Conservation (phyloP, 1,284 basidiomycete species). For the Puccinia horiana region DNA sequence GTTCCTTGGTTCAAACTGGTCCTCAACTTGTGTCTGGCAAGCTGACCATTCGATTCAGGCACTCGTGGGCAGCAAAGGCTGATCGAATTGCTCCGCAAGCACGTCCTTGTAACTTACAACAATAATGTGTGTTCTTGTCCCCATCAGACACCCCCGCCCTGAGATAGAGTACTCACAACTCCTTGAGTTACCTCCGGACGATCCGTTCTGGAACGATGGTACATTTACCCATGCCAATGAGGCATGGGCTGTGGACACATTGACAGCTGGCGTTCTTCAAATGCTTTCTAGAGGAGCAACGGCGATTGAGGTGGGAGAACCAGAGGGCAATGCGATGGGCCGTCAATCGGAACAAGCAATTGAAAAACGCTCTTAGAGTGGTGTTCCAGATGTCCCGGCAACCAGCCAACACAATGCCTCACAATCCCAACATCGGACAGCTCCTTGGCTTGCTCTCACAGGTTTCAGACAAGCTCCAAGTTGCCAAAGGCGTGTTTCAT, state of each 20-base stretch:
- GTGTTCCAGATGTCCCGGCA: too few species aligned
- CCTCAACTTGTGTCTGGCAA: background rate
- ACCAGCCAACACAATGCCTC: too few species aligned
- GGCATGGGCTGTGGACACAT: background rate
- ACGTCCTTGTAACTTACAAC: background rate
- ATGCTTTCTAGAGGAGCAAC: background rate
- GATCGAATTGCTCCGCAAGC: too few species aligned
- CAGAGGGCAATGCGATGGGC: background rate
- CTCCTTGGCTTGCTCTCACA: too few species aligned
- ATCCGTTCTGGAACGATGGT: slow-evolving; percentile 18
- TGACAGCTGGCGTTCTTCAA: background rate
- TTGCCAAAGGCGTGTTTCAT: too few species aligned
- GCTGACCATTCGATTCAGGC: too few species aligned
- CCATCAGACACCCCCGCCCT: too few species aligned
- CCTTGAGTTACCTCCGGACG: background rate
- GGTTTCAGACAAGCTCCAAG: too few species aligned
- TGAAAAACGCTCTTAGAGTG: background rate
- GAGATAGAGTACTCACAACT: background rate
- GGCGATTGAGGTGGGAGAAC: background rate
- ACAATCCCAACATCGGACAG: too few species aligned
- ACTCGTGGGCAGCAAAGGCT: background rate
- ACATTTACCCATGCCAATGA: background rate
- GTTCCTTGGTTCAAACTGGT: too few species aligned
- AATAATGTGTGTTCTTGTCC: background rate
- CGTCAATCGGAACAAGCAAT: background rate